phyloP scores from a whole-genome alignment of 306 rosid species.

The Spatholobus suberectus region DNA sequence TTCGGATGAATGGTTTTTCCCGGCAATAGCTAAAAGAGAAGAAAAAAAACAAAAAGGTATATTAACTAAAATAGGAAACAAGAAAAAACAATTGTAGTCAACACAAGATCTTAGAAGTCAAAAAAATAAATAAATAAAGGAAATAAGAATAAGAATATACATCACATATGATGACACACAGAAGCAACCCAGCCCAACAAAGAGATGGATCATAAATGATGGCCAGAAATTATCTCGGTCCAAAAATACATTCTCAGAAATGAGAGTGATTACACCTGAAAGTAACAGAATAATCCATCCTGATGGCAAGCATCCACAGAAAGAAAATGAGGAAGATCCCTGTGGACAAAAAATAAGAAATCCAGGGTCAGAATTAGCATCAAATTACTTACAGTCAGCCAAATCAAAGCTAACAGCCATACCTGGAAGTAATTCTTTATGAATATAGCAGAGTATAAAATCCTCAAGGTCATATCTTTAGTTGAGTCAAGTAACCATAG shows the following conservation, averaged over 20 bases:
- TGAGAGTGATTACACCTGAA: slow-evolving; percentile 67
- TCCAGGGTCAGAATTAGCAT: slow-evolving; percentile 22
- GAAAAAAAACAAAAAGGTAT: not conserved
- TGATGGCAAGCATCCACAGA: slow-evolving; percentile 78
- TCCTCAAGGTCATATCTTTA: slow-evolving; percentile 89
- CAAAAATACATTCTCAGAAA: slow-evolving; percentile 82
- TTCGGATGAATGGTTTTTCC: slow-evolving; percentile 77
- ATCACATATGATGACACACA: slow-evolving; percentile 69
- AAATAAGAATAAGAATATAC: slow-evolving; percentile 57
- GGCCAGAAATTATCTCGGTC: slow-evolving; percentile 76
- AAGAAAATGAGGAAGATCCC: slow-evolving; percentile 80
- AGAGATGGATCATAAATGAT: slow-evolving; percentile 70
- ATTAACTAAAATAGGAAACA: not conserved
- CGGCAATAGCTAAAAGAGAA: slow-evolving; percentile 57
- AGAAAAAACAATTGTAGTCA: slow-evolving; percentile 27
- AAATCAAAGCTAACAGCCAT: slow-evolving; percentile 42
- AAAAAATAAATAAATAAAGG: not conserved
- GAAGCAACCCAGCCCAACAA: slow-evolving; percentile 80
- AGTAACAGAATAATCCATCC: slow-evolving; percentile 75
- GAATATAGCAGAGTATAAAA: slow-evolving; percentile 73
- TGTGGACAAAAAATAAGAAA: slow-evolving; percentile 45
- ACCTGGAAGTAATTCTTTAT: slow-evolving; percentile 85
- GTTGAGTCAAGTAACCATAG: slow-evolving; percentile 64
- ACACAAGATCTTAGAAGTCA: slow-evolving; percentile 20
- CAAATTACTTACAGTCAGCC: slow-evolving; percentile 7